Base-by-base conservation (phyloP, 2,329 filamentous ascomycete species). In the Rutstroemia sp. region DNA sequence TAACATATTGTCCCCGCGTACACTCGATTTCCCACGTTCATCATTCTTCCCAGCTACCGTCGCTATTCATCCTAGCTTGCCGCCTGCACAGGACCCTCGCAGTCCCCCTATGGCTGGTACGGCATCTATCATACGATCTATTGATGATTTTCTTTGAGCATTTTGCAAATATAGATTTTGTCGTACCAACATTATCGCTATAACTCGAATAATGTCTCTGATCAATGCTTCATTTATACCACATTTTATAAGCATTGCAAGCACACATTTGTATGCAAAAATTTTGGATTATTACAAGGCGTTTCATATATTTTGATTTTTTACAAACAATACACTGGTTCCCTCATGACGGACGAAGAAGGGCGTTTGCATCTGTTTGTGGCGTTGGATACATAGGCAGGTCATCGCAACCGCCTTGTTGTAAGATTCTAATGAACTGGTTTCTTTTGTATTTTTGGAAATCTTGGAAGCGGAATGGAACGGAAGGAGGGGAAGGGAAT, bases 51-150 rank as follows among this genome's bases (percentile, higher is more conserved):
- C 76, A 37, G 67, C 75, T 6, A 69, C 73, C 48, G 66, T 70
- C 21, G 69, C 51, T 41, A 61, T 54, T 68, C 68, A 57, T 64
- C 68, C 61, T 34, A 57, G 62, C 7, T 54, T 62, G 4, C 52
- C 61, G 14, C 54, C 61, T 9, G 57, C 59, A 14, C 77, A 79
- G 30, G 87, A 92, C 67, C 88, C 88, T 14, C 75, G 88, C 63
- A 91, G 87, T 68, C 88, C 88, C 16, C 85, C 87, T 0, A 88
- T 86, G 12, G 82, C 81, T 65, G 87, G 88, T 41, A 86, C 87
- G 68, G 83, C 82, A 57, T 86, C 88, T 3, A 91, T 92, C 59
- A 82, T 84, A 51, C 78, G 88, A 56, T 91, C 86, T 57, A 92
- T 92, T 65, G 86, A 89, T 68, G 87, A 91, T 66, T 76, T 90